phyloP scores from a whole-genome alignment of 805 yeast genomes.

The Ogataea henricii region DNA sequence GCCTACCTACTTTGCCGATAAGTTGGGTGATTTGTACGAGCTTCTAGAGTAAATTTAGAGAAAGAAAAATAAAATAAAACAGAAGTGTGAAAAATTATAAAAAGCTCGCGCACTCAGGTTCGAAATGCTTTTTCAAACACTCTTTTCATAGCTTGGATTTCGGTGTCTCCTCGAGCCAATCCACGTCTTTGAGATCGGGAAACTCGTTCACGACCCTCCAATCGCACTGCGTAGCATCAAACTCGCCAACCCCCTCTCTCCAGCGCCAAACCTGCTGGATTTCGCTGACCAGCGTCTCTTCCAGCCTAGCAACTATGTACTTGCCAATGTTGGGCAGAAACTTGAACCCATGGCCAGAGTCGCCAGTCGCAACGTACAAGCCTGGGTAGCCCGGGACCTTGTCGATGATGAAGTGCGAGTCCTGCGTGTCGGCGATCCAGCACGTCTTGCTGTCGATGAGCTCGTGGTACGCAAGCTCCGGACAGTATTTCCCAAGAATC shows the following conservation, averaged over 20 bases:
- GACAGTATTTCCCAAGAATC: conserved; percentile 38
- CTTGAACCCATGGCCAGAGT: conserved; percentile 51
- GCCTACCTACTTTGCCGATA: conserved; percentile 70
- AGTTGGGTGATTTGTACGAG: conserved; percentile 77
- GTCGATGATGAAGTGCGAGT: conserved; percentile 44
- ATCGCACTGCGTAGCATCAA: conserved; percentile 12
- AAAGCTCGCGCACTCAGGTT: neutral
- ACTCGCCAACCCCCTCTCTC: conserved; percentile 25
- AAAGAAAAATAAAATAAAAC: neutral
- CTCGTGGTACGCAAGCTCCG: conserved; percentile 42
- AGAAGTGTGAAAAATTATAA: neutral
- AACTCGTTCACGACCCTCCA: conserved; percentile 20
- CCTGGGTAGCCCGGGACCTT: conserved; percentile 36
- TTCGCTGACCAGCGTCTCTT: conserved; percentile 30
- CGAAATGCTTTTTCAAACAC: neutral
- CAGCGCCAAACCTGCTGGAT: conserved; percentile 36
- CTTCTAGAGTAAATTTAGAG: conserved; percentile 25
- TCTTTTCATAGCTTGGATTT: conserved; percentile 11
- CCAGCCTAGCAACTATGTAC: conserved; percentile 39
- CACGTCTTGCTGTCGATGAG: conserved; percentile 39
- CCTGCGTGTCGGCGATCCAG: conserved; percentile 44
- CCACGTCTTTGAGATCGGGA: conserved; percentile 16
- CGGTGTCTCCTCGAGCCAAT: conserved; percentile 22
- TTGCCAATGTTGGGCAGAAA: conserved; percentile 49
- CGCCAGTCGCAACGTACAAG: conserved; percentile 48